Evolutionary conservation across 176 grass and related monocot species (phyloP), one percentile per base, ranked within the genome.

Genomic region (Alopecurus myosuroides): DNA sequence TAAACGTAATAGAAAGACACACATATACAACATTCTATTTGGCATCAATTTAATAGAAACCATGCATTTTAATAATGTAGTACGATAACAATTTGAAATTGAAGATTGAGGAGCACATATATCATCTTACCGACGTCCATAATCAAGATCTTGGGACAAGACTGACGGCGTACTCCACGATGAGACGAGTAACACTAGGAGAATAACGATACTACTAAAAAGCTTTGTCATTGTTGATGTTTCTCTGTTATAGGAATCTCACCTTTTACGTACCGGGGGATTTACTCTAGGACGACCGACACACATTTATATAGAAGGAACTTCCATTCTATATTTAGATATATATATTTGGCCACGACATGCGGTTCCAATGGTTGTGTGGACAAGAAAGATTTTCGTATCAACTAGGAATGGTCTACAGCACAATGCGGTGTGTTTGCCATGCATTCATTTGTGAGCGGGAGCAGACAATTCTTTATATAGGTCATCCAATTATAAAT

Each of bases 211-310:
- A 20, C 1, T 29, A 11, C 62, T 51, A 41, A 3, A 52, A 70
- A 70, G 30, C 71, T 70, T 89, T 4, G 71, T 10, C 88, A 89
- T 85, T 42, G 78, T n/a, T 74, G 53, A 62, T 6, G 19, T 53
- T 25, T 30, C 18, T 75, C 26, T 67, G 7, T n/a, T 7, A 1
- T 15, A 48, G 12, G 57, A 46, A 4, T 18, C 68, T 65, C 11
- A 4, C 15, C 31, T 57, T 85, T 12, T 40, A 2, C 9, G n/a
- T 9, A 50, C 12, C 7, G 19, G 39, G 20, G 36, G 85, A 26
- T 70, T 28, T 60, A 20, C 25, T 50, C 34, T 28, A n/a, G 11
- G 15, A 39, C 5, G 12, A 53, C 23, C 2, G 5, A 8, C 22
- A 19, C 6, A 13, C 22, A 60, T 58, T 50, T 90, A 68, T 87